Evolutionary conservation across 768 basidiomycete species (phyloP), one percentile per base, ranked within the genome.

Genomic region (Mycena latifolia): DNA sequence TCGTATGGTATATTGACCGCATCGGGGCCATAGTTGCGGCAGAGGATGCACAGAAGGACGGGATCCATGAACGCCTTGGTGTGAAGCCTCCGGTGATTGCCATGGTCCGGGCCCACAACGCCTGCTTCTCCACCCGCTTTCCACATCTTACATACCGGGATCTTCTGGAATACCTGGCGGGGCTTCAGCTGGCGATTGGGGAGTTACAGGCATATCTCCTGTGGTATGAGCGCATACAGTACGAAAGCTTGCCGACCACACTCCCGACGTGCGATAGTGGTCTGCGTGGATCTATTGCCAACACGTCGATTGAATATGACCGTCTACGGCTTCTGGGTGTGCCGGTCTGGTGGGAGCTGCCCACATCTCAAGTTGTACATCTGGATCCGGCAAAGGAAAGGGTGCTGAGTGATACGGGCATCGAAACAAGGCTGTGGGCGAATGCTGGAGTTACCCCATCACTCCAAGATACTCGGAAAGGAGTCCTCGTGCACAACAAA

Each of bases 161-260:
- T 27, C 51, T 61, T 3, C 18, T 61, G 7, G 60, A 61, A 35
- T 61, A 61, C 43, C 17, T 54, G 2, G 51, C 51, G 1, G 60
- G 51, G 0, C 52, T 61, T 2, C 51, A 61, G 24, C 51, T 43
- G 1, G 22, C 60, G 2, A 22, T 46, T 0, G 60, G 41, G 1
- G 60, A 61, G 29, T n/a, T 61, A 5, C 60, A 61, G 27, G 60
- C 60, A 4, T 61, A 61, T n/a, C 22, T 17, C 14, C 17, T 61
- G 43, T 61, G 51, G 60, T n/a, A 54, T 20, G 60, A 61, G 27
- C 60, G 43, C 6, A 53, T 61, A 1, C 41, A 53, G 2, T 61
- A 53, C 15, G 52, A 8, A 2, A 41, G 45, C 2, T 0, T 61
- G 15, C 29, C 51, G 2, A 5, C 51, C 18, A 46, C 14, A 15